Base-by-base conservation (phyloP, 2,329 filamentous ascomycete species). In the Alternaria ethzedia region DNA sequence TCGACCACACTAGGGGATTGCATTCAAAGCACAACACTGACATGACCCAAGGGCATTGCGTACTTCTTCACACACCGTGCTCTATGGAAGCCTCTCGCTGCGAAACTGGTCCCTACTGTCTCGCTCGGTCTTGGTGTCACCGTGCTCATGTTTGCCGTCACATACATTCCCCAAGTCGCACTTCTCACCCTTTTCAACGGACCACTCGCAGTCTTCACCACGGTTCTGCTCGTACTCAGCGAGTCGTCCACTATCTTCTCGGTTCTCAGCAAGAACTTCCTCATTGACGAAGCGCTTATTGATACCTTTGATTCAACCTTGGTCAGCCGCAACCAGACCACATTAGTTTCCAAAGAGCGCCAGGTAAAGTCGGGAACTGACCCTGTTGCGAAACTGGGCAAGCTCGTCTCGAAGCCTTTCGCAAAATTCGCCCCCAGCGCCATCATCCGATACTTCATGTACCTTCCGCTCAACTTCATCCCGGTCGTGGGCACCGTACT, bases 381-480 rank as follows among this genome's bases (percentile, higher is more conserved):
- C 68, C 82, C 86, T 0, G 83, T 89, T 32, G 82, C 81, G 0
- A 83, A 87, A 50, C 74, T 90, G 26, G 89, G 88, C 26, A 88
- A 86, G 72, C 72, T 88, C 52, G 75, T 87, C 36, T 84, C 82
- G 68, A 86, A 83, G 69, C 87, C 86, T 0, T 86, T 89, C 62
- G 80, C 80, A 25, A 82, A 84, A 63, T 86, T 86, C 60, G 83
- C 83, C 0, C 83, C 85, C 2, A 80, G 81, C 72, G 89, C 90
- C 8, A 80, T 97, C 47, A 82, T 97, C 43, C 86, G 92, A 45
- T 95, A 95, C 73, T 77, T 97, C 67, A 87, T 97, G 82, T 96
- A 96, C 77, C 84, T 97, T 45, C 94, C 95, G 11, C 85, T 98
- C 64, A 98, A 97, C 82, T 94, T 97, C 77, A 94, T 98, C 56